A percentile compares a stretch with the other conserved stretches of the same genome.
These are phyloP conservation scores for Agaricus subrufescens DNA, from an alignment of 768 basidiomycete genomes.

Conservation along the genomic window DNA sequence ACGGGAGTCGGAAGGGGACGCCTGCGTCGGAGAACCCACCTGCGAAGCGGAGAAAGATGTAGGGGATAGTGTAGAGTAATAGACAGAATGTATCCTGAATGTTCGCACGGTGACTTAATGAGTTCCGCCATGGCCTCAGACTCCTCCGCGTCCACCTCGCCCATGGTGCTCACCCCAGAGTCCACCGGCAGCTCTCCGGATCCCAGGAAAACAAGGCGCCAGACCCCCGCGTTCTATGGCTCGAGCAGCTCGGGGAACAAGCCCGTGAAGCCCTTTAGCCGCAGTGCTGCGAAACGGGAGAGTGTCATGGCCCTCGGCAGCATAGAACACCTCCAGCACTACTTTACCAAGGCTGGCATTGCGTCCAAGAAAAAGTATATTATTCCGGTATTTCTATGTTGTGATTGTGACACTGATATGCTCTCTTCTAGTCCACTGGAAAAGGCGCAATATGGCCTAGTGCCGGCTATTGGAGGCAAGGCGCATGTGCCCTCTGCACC, in stretches of 20 bases:
- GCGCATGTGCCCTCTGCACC: constrained; percentile 38
- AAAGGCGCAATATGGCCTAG: constrained; percentile 57
- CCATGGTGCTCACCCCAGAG: constrained; percentile 57
- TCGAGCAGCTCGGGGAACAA: constrained; percentile 68
- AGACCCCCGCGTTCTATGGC: constrained; percentile 70
- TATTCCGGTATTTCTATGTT: too few relatives aligned
- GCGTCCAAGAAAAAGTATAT: constrained; percentile 64
- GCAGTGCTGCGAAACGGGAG: constrained; percentile 88
- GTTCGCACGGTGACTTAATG: constrained; percentile 6
- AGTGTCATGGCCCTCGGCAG: constrained; percentile 94
- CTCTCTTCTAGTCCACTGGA: constrained; percentile 29
- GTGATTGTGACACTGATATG: background rate
- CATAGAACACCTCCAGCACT: constrained; percentile 93
- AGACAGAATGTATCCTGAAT: background rate
- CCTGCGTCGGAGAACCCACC: constrained; percentile 15
- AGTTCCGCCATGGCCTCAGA: constrained; percentile 29
- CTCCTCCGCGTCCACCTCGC: constrained; percentile 44
- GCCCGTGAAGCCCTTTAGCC: constrained; percentile 79
- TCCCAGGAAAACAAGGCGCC: constrained; percentile 51
- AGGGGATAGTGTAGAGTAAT: background rate
- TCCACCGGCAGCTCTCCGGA: constrained; percentile 39
- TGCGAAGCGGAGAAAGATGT: constrained; percentile 26
- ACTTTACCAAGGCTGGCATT: constrained; percentile 87
- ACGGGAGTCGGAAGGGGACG: constrained; percentile 14
- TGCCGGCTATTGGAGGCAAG: constrained; percentile 71